Conservation (phyloP, 305 asterid species). For the Nicotiana rustica region DNA sequence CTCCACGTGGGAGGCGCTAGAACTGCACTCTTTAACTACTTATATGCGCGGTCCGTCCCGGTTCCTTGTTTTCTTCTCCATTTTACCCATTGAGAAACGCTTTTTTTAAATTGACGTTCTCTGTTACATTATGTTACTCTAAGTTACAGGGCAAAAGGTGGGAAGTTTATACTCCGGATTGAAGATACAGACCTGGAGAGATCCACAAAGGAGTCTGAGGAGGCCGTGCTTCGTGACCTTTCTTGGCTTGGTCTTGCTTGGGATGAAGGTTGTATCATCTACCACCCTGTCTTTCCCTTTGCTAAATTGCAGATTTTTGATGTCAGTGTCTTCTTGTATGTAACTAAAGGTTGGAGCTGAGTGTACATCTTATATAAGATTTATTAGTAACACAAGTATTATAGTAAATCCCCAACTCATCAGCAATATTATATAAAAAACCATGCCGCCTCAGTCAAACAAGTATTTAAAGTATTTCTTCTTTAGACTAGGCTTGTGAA, state of each 20-base stretch:
- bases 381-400: too few relatives aligned
- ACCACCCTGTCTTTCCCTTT: conserved; percentile 21
- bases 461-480: too few relatives aligned
- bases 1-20: conserved; percentile 99
- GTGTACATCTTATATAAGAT: neutral
- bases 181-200: conserved; percentile 95
- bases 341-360: conserved; percentile 27
- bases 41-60: conserved; percentile 59
- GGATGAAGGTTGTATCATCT: conserved; percentile 75
- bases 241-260: conserved; percentile 94
- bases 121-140: conserved; percentile 14
- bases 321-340: neutral
- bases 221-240: conserved; percentile 88
- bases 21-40: conserved; percentile 92
- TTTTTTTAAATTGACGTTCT: neutral
- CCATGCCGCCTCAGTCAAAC: too few relatives aligned
- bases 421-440: too few relatives aligned
- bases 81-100: neutral
- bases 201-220: conserved; percentile 93
- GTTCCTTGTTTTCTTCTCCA: conserved; percentile 1
- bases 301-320: neutral
- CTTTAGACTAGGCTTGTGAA: too few relatives aligned
- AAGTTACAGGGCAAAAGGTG: conserved; percentile 72
- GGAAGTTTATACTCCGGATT: conserved; percentile 84
- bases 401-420: too few relatives aligned